Conservation (phyloP, 2,329 filamentous ascomycete genomes). For the Venturia aucupariae region DNA sequence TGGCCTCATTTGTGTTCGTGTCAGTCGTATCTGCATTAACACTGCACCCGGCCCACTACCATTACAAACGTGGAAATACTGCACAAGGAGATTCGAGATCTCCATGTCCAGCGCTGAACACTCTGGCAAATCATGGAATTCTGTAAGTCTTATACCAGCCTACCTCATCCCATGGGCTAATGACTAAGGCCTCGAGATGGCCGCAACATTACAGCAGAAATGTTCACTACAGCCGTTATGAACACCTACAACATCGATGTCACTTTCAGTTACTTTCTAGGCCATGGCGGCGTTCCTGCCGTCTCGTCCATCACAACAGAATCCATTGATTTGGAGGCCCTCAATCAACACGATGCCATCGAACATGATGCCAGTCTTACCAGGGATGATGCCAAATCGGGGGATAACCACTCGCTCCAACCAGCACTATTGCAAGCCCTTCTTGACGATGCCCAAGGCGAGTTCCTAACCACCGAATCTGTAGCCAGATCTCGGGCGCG, state of each 20-base stretch:
- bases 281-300: slow-evolving; percentile 16
- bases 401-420: slow-evolving; percentile 21
- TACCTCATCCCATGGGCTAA: background rate
- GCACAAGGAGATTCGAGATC: slow-evolving; percentile 11
- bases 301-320: slow-evolving; percentile 18
- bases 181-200: slow-evolving; percentile 22
- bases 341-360: slow-evolving; percentile 26
- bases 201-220: slow-evolving; percentile 23
- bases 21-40: background rate
- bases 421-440: slow-evolving; percentile 21
- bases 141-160: slow-evolving; percentile 16
- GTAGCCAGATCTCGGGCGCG: slow-evolving; percentile 12
- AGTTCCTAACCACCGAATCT: slow-evolving; percentile 17
- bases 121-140: slow-evolving; percentile 27
- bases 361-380: slow-evolving; percentile 30
- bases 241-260: slow-evolving; percentile 25
- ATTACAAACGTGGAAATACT: background rate
- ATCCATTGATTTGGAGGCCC: slow-evolving; percentile 22
- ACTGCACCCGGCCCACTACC: background rate
- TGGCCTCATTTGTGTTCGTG: background rate
- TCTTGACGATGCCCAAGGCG: slow-evolving; percentile 18
- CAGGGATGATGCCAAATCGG: slow-evolving; percentile 20
- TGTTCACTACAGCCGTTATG: slow-evolving; percentile 21
- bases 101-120: slow-evolving; percentile 27
- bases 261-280: slow-evolving; percentile 23